Conservation (phyloP, 352 stramenopile genomes). For the Chrysophaeum taylorii region DNA sequence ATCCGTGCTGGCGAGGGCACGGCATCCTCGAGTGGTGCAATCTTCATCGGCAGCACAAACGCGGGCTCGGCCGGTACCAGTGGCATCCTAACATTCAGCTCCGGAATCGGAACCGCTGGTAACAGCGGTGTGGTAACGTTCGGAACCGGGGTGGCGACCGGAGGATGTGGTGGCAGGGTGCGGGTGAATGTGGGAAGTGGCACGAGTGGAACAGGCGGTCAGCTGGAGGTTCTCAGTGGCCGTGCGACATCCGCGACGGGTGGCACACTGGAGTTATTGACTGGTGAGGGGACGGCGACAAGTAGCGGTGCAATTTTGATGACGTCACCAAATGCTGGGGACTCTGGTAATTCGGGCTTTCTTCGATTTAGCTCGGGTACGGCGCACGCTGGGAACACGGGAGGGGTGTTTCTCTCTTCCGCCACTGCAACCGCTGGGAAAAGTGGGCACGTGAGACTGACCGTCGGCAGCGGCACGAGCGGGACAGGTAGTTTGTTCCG, state of each 20-base stretch:
- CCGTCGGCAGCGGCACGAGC: constrained; percentile 6
- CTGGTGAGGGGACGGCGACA: neutral
- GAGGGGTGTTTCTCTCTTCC: neutral
- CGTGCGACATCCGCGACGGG: no score
- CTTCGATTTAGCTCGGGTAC: neutral
- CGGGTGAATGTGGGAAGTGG: no score
- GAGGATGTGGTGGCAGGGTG: constrained; percentile 15
- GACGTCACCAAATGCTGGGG: neutral
- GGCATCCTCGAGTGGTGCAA: constrained; percentile 16
- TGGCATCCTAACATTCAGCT: constrained; percentile 1
- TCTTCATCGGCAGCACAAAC: neutral
- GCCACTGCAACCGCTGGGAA: neutral
- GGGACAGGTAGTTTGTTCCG: constrained; percentile 20
- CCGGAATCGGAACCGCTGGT: constrained; percentile 1
- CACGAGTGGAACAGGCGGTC: no score
- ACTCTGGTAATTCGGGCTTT: neutral
- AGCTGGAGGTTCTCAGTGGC: no score
- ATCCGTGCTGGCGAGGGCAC: neutral
- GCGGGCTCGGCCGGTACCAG: neutral
- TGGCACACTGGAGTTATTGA: no score
- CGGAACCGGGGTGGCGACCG: constrained; percentile 19
- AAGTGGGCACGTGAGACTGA: neutral
- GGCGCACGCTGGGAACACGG: neutral
- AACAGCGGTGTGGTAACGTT: constrained; percentile 29
- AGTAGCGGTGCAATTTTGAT: neutral